phyloP scores from a whole-genome alignment of 164 flowering plant species.

The Platanus orientalis region DNA sequence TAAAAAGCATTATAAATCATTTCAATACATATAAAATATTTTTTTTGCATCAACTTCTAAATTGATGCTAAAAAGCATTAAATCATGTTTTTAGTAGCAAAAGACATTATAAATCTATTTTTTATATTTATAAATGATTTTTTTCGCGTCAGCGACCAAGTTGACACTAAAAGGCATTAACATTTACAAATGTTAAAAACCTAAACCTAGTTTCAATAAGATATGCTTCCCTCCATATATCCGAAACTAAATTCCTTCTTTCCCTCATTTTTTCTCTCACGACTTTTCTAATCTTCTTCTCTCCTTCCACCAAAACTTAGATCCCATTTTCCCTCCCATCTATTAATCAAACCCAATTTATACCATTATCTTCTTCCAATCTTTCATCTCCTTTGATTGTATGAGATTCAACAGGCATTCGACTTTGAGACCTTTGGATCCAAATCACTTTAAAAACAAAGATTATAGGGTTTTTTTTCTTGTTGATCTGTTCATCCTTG shows the following conservation, averaged over 20 bases:
- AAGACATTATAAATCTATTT: too few relatives aligned
- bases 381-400: neutral
- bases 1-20: too few relatives aligned
- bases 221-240: constrained; percentile 95
- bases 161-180: too few relatives aligned
- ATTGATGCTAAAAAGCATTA: too few relatives aligned
- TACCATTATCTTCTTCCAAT: neutral
- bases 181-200: too few relatives aligned
- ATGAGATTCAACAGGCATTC: neutral
- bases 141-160: too few relatives aligned
- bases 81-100: too few relatives aligned
- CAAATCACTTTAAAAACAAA: constrained; percentile 1
- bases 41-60: too few relatives aligned
- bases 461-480: constrained; percentile 8
- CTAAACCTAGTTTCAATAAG: too few relatives aligned
- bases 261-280: constrained; percentile 66
- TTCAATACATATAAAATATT: too few relatives aligned
- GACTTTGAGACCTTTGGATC: constrained; percentile 6
- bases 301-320: constrained; percentile 19
- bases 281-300: constrained; percentile 18
- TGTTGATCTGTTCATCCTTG: neutral
- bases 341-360: constrained; percentile 7
- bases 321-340: constrained; percentile 10
- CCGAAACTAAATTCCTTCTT: constrained; percentile 74
- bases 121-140: too few relatives aligned